Conservation (phyloP, 208 protist species). For the Leishmania major region DNA sequence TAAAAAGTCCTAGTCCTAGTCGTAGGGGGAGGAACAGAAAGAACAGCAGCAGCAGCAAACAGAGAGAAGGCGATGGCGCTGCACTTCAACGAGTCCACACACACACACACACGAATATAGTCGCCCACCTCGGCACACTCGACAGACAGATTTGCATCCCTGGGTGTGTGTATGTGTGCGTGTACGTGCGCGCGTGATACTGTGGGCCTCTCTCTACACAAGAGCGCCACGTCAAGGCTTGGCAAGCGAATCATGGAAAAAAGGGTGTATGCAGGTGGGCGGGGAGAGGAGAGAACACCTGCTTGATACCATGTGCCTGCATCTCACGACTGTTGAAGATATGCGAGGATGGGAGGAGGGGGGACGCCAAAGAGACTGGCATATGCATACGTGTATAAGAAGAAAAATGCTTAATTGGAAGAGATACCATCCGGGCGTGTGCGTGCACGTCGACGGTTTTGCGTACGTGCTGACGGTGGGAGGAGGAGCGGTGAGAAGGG, state of each 20-base stretch:
- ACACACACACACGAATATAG: not conserved
- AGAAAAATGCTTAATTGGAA: not conserved
- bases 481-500: not conserved
- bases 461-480: not conserved
- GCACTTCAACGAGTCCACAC: not conserved
- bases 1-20: no score
- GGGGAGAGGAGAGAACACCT: not conserved
- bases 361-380: not conserved
- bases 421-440: not conserved
- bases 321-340: not conserved
- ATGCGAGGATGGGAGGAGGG: not conserved
- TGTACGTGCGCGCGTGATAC: not conserved
- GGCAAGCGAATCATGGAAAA: not conserved
- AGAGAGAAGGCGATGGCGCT: not conserved
- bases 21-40: not conserved
- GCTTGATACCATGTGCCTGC: not conserved
- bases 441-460: slow-evolving; percentile 1
- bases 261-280: not conserved
- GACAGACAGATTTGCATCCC: not conserved
- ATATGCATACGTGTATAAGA: not conserved
- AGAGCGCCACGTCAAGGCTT: not conserved
- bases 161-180: not conserved
- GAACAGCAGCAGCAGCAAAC: not conserved
- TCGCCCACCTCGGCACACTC: not conserved
- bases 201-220: slow-evolving; percentile 1